phyloP scores from a whole-genome alignment of 345 rosid genomes.

The Dipteronia sinensis region DNA sequence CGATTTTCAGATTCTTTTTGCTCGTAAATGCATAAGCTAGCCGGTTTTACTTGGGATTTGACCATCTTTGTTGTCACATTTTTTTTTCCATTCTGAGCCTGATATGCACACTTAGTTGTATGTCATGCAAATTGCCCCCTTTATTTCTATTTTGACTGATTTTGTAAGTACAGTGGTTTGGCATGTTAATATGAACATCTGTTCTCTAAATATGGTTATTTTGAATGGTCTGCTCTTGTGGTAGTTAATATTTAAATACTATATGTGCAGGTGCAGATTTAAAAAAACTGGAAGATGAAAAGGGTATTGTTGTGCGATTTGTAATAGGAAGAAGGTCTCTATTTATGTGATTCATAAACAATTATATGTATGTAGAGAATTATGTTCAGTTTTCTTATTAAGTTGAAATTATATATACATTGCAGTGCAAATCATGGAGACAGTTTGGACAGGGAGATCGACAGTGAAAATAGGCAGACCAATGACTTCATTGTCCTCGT shows the following conservation, averaged over 20 bases:
- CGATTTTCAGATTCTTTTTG: background rate
- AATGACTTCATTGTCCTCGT: slow-evolving; percentile 59
- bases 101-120: background rate
- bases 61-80: background rate
- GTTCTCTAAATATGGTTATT: background rate
- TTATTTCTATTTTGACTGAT: background rate
- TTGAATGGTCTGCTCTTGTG: background rate
- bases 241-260: slow-evolving; percentile 23
- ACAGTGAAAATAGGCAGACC: slow-evolving; percentile 40
- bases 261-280: slow-evolving; percentile 45
- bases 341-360: background rate
- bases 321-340: slow-evolving; percentile 61
- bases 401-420: slow-evolving; percentile 9
- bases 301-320: slow-evolving; percentile 63
- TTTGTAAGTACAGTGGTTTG: background rate
- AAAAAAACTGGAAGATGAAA: slow-evolving; percentile 59
- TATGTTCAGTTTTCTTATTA: slow-evolving; percentile 3
- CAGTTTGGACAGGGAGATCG: slow-evolving; percentile 45
- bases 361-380: background rate
- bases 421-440: slow-evolving; percentile 50
- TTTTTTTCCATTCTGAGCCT: background rate
- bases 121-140: background rate
- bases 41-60: background rate
- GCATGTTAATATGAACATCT: background rate
- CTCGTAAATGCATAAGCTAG: background rate